These are phyloP conservation scores for Saturnispora dispora DNA, from an alignment of 805 yeast genomes.

Conservation along the genomic window DNA sequence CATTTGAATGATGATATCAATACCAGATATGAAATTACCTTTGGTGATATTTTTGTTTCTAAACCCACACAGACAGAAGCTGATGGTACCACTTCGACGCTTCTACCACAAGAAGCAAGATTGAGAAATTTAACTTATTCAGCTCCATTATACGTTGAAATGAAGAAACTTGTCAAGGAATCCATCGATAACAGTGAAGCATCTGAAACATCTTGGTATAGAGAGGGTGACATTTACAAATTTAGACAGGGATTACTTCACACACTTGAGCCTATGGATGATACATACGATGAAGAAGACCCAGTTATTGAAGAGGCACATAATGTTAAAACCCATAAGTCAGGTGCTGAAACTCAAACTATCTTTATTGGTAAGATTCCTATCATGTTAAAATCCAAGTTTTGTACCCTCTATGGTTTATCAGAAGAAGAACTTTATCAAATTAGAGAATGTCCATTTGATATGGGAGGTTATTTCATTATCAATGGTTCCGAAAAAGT, in stretches of 20 bases:
- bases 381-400: slow-evolving; percentile 93
- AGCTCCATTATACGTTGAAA: slow-evolving; percentile 92
- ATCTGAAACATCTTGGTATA: slow-evolving; percentile 52
- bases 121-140: slow-evolving; percentile 93
- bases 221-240: slow-evolving; percentile 40
- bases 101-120: slow-evolving; percentile 98
- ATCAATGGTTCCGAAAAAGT: slow-evolving; percentile 98
- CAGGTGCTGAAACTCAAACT: slow-evolving; percentile 31
- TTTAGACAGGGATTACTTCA: slow-evolving; percentile 23
- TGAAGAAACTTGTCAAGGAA: slow-evolving; percentile 81
- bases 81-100: slow-evolving; percentile 98
- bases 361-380: slow-evolving; percentile 94
- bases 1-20: slow-evolving; percentile 83
- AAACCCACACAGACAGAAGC: slow-evolving; percentile 99
- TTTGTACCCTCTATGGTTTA: slow-evolving; percentile 84
- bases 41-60: slow-evolving; percentile 93
- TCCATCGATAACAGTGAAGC: slow-evolving; percentile 57
- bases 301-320: slow-evolving; percentile 43
- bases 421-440: slow-evolving; percentile 91
- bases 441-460: slow-evolving; percentile 96
- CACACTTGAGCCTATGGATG: slow-evolving; percentile 23
- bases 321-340: slow-evolving; percentile 25
- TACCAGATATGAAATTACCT: slow-evolving; percentile 91
- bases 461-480: slow-evolving; percentile 98
- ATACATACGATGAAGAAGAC: slow-evolving; percentile 53